These are phyloP conservation scores for Suhomyces coccinellae DNA, from an alignment of 1,139 yeast genomes.

Conservation along the genomic window DNA sequence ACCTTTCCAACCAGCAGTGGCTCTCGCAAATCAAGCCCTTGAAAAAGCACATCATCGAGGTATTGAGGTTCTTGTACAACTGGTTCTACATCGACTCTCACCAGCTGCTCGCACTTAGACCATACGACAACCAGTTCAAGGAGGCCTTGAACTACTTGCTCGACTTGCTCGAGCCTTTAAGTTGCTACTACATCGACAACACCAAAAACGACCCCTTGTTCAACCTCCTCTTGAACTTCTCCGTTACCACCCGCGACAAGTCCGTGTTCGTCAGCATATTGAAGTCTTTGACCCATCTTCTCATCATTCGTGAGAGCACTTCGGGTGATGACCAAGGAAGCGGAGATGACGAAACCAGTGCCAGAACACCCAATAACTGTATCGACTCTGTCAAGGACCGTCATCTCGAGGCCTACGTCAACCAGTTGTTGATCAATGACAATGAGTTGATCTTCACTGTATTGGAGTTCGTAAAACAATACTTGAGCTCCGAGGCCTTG, in stretches of 20 bases:
- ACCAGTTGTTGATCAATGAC: constrained; percentile 38
- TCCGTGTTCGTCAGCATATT: constrained; percentile 48
- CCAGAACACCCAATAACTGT: constrained; percentile 37
- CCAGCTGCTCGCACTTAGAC: constrained; percentile 20
- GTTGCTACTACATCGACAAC: constrained; percentile 79
- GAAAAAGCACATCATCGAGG: constrained; percentile 46
- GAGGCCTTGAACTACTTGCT: constrained; percentile 72
- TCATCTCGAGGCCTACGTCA: constrained; percentile 35
- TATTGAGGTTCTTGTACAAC: constrained; percentile 50
- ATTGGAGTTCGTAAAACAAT: constrained; percentile 41
- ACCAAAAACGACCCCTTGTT: constrained; percentile 63
- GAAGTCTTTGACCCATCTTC: constrained; percentile 44
- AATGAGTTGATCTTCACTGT: constrained; percentile 36
- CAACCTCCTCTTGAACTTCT: constrained; percentile 47
- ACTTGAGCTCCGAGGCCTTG: constrained; percentile 41
- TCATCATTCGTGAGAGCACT: constrained; percentile 40
- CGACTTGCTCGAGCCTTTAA: constrained; percentile 82
- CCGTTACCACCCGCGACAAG: constrained; percentile 54
- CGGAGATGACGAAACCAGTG: constrained; percentile 22
- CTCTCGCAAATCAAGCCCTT: constrained; percentile 58
- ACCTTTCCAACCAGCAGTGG: constrained; percentile 77
- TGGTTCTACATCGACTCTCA: constrained; percentile 33
- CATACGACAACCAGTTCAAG: constrained; percentile 39
- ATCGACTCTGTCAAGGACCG: constrained; percentile 39
- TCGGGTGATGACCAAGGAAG: constrained; percentile 8